These are phyloP conservation scores for Lachnellula arida DNA, from an alignment of 2,329 filamentous ascomycete genomes.

Conservation along the genomic window DNA sequence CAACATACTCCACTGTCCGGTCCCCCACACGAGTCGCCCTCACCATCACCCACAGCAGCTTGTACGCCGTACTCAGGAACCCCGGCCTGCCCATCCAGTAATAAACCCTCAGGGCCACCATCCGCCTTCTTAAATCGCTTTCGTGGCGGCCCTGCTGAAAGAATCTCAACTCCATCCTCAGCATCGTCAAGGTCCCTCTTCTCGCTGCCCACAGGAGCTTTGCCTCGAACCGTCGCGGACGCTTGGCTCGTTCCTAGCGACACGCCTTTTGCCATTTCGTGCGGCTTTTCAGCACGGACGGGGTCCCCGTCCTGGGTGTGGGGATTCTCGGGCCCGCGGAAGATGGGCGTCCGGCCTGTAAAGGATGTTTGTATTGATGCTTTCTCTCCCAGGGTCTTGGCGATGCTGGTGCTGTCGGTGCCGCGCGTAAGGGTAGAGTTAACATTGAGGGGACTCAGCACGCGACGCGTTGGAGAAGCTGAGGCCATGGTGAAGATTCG, in stretches of 20 bases:
- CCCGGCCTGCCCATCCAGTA: not conserved
- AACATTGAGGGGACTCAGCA: constrained; percentile 63
- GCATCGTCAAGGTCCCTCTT: not conserved
- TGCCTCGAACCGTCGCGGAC: not conserved
- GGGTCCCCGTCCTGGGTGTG: too few relatives aligned
- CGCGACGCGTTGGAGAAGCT: constrained; percentile 16
- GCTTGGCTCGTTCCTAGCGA: too few relatives aligned
- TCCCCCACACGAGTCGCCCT: not conserved
- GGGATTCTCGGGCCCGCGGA: too few relatives aligned
- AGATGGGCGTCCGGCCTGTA: not conserved
- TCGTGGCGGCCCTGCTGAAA: not conserved
- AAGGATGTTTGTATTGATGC: not conserved
- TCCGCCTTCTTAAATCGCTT: not conserved
- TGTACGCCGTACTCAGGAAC: not conserved
- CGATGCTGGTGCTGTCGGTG: not conserved
- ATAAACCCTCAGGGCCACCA: not conserved
- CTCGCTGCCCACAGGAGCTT: not conserved
- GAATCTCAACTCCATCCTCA: not conserved
- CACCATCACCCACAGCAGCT: not conserved
- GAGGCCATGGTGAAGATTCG: constrained; percentile 11
- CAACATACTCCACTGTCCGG: not conserved
- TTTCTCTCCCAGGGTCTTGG: not conserved
- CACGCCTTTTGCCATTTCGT: too few relatives aligned
- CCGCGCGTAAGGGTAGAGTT: constrained; percentile 10
- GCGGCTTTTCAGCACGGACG: too few relatives aligned